Evolutionary conservation across 2,329 filamentous ascomycete genomes (phyloP), one percentile per base, ranked within the genome.

Genomic region (Alternaria consortialis): DNA sequence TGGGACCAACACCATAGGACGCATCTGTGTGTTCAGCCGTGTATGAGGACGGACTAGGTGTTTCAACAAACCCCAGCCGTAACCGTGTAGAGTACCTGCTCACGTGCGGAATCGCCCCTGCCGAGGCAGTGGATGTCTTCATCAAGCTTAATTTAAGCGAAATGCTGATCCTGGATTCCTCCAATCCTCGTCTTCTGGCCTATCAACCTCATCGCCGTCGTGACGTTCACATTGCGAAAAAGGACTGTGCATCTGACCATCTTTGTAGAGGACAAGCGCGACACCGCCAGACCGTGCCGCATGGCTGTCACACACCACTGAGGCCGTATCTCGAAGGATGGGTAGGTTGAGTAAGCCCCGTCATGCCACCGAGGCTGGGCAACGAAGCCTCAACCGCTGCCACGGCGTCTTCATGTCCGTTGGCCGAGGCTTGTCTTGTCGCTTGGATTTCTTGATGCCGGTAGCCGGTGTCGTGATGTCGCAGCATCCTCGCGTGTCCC

Each of bases 111-210:
- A 13, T 9, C 29, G 36, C 20, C 20, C 34, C 29, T 55, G 52
- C 44, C 57, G 44, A 32, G 32, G 37, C 36, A 15, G 52, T 37
- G 36, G 40, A 55, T 27, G 39, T 32, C 50, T 55, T 47, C 42
- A 36, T 52, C 32, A 51, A 53, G 53, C 53, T 57, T 57, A 51
- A 57, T 57, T 46, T 62, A 62, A 44, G 34, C 48, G 59, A 50
- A 7, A 44, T 32, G 58, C 15, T 47, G 25, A 58, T 46, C 50
- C 27, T 20, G 20, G 17, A 23, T 20, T 46, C 48, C 43, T 54
- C 59, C 59, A 62, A 54, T 62, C 55, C 59, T 44, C 55, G 34
- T n/a, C 43, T 20, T 31, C 47, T 48, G 34, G 37, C 53, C 44
- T 59, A 55, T 62, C 59, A 59, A 32, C 34, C 32, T 23, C 48